Percentiles rank a stretch among this genome's conserved stretches.
phyloP scores from a whole-genome alignment of 2,329 filamentous ascomycete species.

The Cercospora sp. region DNA sequence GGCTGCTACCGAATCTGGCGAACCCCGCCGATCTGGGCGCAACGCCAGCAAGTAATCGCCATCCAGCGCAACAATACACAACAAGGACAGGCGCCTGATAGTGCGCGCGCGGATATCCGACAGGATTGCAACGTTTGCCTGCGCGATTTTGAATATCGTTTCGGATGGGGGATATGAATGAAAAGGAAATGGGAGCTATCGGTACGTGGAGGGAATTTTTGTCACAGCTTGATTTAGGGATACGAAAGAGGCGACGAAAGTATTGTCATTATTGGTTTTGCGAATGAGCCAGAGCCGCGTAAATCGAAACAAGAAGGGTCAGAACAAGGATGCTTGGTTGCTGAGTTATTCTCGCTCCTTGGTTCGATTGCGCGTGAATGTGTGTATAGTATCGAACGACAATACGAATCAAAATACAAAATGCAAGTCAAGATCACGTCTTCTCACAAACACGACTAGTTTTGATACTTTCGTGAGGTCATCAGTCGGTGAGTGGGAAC shows the following conservation, averaged over 20 bases:
- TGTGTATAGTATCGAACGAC: conserved; percentile 1
- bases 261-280: not conserved
- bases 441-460: not conserved
- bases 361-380: not conserved
- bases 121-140: not conserved
- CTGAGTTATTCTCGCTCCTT: not conserved
- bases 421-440: not conserved
- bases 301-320: not conserved
- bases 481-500: too few species aligned
- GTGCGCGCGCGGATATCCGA: not conserved
- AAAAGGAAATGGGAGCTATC: not conserved
- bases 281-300: not conserved
- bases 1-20: conserved; percentile 51
- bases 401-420: not conserved
- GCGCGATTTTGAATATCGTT: not conserved
- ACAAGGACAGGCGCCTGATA: not conserved
- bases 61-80: not conserved
- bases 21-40: conserved; percentile 50
- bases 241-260: not conserved
- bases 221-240: not conserved
- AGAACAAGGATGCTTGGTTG: not conserved
- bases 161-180: not conserved
- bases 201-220: not conserved
- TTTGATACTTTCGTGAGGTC: too few species aligned
- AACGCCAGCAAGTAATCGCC: conserved; percentile 35